Percentiles rank a stretch among this genome's conserved stretches.
These are phyloP conservation scores for Fusarium albosuccineum DNA, from an alignment of 2,329 filamentous ascomycete genomes.

Conservation along the genomic window DNA sequence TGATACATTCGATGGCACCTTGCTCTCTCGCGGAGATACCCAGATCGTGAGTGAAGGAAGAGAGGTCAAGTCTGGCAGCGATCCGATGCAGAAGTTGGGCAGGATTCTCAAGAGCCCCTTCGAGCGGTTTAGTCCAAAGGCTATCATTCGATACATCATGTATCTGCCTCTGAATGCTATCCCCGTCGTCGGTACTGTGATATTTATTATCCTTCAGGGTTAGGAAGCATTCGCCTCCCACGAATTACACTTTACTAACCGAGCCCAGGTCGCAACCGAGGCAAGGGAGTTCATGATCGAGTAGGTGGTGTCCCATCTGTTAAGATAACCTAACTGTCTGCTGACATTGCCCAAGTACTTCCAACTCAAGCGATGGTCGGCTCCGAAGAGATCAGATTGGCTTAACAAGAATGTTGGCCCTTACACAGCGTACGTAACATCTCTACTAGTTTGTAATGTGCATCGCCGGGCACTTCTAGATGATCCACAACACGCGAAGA, in stretches of 20 bases:
- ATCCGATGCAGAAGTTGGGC: constrained; percentile 69
- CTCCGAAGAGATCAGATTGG: constrained; percentile 74
- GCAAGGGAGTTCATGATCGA: constrained; percentile 64
- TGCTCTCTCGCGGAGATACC: constrained; percentile 64
- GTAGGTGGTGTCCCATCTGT: constrained; percentile 56
- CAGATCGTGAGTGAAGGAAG: constrained; percentile 80
- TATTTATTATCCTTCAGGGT: constrained; percentile 85
- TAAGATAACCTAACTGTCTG: background rate
- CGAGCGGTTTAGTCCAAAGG: constrained; percentile 67
- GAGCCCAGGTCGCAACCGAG: constrained; percentile 60
- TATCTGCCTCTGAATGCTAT: constrained; percentile 95
- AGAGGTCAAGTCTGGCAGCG: constrained; percentile 73
- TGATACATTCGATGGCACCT: constrained; percentile 87
- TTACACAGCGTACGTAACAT: constrained; percentile 79
- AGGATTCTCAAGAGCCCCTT: constrained; percentile 71
- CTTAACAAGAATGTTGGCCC: constrained; percentile 77
- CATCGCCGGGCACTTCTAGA: background rate
- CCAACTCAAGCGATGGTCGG: constrained; percentile 87
- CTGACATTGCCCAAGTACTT: constrained; percentile 75
- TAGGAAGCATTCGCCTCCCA: constrained; percentile 28
- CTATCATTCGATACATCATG: constrained; percentile 82
- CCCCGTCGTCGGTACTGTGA: constrained; percentile 84
- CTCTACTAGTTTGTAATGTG: background rate
- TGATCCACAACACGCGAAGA: constrained; percentile 13
- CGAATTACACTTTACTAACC: constrained; percentile 15